These are phyloP conservation scores for Extremus antarcticus DNA, from an alignment of 495 filamentous ascomycete species.

Conservation along the genomic window DNA sequence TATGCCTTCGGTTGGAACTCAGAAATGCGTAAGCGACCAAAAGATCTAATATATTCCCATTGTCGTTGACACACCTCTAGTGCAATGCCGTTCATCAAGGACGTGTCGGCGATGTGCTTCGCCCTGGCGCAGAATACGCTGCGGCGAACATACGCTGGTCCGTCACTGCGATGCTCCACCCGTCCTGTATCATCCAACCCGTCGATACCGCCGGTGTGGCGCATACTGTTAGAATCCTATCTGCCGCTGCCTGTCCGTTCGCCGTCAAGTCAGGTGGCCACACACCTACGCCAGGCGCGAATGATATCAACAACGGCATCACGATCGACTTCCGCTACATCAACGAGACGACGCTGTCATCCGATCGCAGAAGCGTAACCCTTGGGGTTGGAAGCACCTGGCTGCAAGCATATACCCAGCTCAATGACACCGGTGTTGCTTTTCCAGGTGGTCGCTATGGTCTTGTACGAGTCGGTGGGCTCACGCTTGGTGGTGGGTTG, in stretches of 20 bases:
- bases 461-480: conserved; percentile 22
- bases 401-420: conserved; percentile 16
- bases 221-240: background rate
- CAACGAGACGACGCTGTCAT: conserved; percentile 35
- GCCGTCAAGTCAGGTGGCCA: conserved; percentile 28
- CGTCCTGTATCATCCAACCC: conserved; percentile 2
- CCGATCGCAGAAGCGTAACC: conserved; percentile 21
- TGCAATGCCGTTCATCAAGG: too few species aligned
- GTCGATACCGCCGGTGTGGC: background rate
- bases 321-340: conserved; percentile 42
- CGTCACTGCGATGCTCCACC: too few species aligned
- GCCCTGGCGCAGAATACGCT: too few species aligned
- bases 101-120: too few species aligned
- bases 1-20: too few species aligned
- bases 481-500: conserved; percentile 21
- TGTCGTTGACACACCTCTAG: too few species aligned
- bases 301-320: conserved; percentile 41
- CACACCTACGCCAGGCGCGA: conserved; percentile 37
- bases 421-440: conserved; percentile 9
- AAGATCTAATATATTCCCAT: too few species aligned
- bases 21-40: too few species aligned
- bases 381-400: conserved; percentile 20
- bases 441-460: conserved; percentile 20
- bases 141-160: too few species aligned
- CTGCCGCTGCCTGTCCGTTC: background rate